phyloP scores from a whole-genome alignment of 345 rosid species.

The Anastatica hierochuntica region DNA sequence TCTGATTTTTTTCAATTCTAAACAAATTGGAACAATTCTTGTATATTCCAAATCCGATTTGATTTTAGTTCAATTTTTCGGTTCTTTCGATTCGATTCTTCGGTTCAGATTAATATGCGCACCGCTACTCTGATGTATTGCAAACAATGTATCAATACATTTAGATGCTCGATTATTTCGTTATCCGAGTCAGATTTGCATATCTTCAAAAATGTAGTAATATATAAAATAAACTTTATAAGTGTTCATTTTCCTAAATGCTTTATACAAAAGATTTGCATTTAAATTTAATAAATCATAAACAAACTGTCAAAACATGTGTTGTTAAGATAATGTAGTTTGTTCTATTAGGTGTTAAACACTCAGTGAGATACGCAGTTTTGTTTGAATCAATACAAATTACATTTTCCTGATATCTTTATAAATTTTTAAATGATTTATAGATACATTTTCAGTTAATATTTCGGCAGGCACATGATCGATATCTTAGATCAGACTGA shows the following conservation, averaged over 20 bases:
- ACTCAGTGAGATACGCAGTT: conserved; percentile 12
- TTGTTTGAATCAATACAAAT: conserved; percentile 2
- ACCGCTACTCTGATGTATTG: no score
- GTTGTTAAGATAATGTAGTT: conserved; percentile 18
- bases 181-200: conserved; percentile 13
- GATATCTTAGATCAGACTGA: no score
- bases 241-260: not conserved
- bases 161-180: not conserved
- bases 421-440: no score
- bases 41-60: no score
- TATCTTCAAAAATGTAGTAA: not conserved
- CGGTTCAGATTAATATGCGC: no score
- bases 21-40: no score
- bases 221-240: not conserved
- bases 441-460: no score
- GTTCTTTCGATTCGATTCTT: no score
- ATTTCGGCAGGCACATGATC: no score
- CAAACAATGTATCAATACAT: no score
- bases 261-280: not conserved
- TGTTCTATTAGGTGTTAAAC: conserved; percentile 28
- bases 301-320: conserved; percentile 24
- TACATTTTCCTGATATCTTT: not conserved
- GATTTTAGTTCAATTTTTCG: no score
- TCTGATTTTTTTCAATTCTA: no score
- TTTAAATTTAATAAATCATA: not conserved